A percentile compares a stretch with the other conserved stretches of the same genome.
These are phyloP conservation scores for Knoxia roxburghii DNA, from an alignment of 257 asterid genomes.

Conservation along the genomic window DNA sequence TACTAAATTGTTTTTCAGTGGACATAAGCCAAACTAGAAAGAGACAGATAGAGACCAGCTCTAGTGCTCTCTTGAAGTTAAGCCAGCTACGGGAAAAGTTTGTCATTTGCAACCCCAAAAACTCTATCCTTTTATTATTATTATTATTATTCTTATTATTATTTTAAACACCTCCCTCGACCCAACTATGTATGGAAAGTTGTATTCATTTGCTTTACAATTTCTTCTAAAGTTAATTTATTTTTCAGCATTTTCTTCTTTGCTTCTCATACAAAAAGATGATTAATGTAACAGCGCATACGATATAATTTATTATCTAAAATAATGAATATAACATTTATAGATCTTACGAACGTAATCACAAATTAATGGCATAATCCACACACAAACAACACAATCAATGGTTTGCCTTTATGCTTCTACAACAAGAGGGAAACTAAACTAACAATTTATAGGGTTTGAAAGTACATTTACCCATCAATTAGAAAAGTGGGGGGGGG, in stretches of 20 bases:
- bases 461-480: slow-evolving; percentile 30
- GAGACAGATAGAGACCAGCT: slow-evolving; percentile 33
- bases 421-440: slow-evolving; percentile 22
- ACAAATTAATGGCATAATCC: slow-evolving; percentile 1
- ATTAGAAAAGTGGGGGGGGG: too few relatives aligned
- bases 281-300: too few relatives aligned
- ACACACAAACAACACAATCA: slow-evolving; percentile 5
- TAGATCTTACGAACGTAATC: neutral
- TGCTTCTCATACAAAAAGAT: too few relatives aligned
- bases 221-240: too few relatives aligned
- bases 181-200: neutral
- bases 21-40: slow-evolving; percentile 31
- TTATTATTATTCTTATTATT: too few relatives aligned
- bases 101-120: slow-evolving; percentile 30
- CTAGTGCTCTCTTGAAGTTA: slow-evolving; percentile 22
- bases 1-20: slow-evolving; percentile 12
- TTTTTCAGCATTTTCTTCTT: too few relatives aligned
- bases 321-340: too few relatives aligned
- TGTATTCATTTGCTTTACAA: neutral
- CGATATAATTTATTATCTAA: too few relatives aligned
- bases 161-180: neutral
- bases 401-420: slow-evolving; percentile 22
- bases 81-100: slow-evolving; percentile 22
- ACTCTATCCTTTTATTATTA: neutral
- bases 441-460: slow-evolving; percentile 10